Evolutionary conservation across 805 yeast genomes (phyloP), one percentile per base, ranked within the genome.

Genomic region (Candida xyloterini): DNA sequence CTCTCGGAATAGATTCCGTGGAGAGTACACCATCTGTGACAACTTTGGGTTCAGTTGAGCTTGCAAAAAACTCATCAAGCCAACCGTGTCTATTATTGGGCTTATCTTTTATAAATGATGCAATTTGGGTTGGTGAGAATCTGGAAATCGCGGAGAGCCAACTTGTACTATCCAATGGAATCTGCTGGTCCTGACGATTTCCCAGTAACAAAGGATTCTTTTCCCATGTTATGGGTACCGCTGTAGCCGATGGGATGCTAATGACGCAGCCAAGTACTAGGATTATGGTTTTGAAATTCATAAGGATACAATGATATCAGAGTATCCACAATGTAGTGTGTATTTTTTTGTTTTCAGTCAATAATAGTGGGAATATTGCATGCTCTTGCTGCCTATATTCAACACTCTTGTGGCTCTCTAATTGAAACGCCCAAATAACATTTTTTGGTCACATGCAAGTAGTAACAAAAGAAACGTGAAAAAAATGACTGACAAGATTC

Each of bases 1-100:
- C 57, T 35, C 54, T 50, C 15, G 65, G 56, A 18, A 62, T 56
- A 10, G 56, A 38, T 10, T 38, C 44, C 23, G 47, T 47, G 27
- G 56, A 46, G 31, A 34, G 32, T 9, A 55, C 53, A 33, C 51
- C 51, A 32, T 48, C 48, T 22, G 49, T 45, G 26, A 51, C 36
- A 15, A 50, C 38, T 5, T 22, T 23, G 13, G 40, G 32, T 13
- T 15, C 27, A 11, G 33, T 10, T 7, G 37, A 18, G 15, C 18
- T 24, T 5, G 22, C 33, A n/a, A 35, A 35, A 18, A 35, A 10
- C 15, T 28, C 16, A 5, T 10, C 24, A 4, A 35, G 15, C 33
- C 32, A 28, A 35, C 28, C 23, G 23, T 10, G 22, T 27, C 28
- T 35, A 23, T 13, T 15, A 15, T 35, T 11, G 21, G 39, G 15